Conservation (phyloP, 176 grass and related monocot species). For the Paspalum notatum region DNA sequence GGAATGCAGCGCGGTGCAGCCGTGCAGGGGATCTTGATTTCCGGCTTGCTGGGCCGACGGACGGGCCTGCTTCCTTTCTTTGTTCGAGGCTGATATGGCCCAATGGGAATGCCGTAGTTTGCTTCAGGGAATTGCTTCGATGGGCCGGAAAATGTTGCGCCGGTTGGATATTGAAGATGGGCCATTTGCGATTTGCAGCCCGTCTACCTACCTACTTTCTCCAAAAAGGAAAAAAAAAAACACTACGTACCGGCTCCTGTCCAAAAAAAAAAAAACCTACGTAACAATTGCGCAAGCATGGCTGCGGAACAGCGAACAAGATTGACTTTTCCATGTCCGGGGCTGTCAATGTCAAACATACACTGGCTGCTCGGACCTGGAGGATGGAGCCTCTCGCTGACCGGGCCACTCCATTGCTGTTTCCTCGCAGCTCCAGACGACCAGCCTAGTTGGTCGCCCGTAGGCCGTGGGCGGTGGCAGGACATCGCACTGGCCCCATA, state of each 20-base stretch:
- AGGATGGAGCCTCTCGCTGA: too few relatives aligned
- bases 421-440: not conserved
- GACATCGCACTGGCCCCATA: not conserved
- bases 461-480: too few relatives aligned
- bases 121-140: not conserved
- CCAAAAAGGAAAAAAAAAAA: too few relatives aligned
- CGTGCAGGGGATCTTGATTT: too few relatives aligned
- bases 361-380: too few relatives aligned
- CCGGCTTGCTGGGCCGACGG: not conserved
- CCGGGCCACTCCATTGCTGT: not conserved
- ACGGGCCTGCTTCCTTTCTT: not conserved
- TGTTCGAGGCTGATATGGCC: constrained; percentile 12
- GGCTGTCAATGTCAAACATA: not conserved
- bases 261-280: too few relatives aligned
- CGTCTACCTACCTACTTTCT: too few relatives aligned
- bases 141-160: not conserved
- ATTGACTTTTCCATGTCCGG: not conserved
- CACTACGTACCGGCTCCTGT: too few relatives aligned
- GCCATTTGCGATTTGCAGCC: not conserved
- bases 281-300: not conserved
- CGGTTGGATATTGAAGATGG: not conserved
- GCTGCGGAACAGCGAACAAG: not conserved
- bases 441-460: not conserved
- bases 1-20: too few relatives aligned
- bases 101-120: not conserved